Percentiles rank a stretch among this genome's conserved stretches.
phyloP scores from a whole-genome alignment of 2,329 filamentous ascomycete species.

The Fusarium succisae region DNA sequence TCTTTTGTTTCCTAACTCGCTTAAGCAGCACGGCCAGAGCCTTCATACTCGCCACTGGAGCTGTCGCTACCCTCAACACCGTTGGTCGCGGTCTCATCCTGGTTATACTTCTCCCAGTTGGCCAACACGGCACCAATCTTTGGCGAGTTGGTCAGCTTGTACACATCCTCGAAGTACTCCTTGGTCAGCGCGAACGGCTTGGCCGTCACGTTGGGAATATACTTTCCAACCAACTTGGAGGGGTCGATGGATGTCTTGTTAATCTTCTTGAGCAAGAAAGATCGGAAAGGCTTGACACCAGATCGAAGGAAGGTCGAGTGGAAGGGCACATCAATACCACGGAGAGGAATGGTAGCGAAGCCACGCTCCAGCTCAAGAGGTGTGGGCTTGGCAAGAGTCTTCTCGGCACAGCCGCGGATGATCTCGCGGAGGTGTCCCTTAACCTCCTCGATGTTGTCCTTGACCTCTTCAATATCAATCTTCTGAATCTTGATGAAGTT shows the following conservation, averaged over 20 bases:
- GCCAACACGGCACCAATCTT: slow-evolving; percentile 83
- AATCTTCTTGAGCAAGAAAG: slow-evolving; percentile 99
- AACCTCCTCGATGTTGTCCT: slow-evolving; percentile 89
- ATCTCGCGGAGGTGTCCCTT: slow-evolving; percentile 91
- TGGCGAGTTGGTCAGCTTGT: slow-evolving; percentile 86
- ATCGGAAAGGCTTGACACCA: slow-evolving; percentile 98
- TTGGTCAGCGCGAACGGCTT: slow-evolving; percentile 94
- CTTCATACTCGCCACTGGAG: slow-evolving; percentile 53
- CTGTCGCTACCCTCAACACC: slow-evolving; percentile 51
- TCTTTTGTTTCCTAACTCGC: neutral
- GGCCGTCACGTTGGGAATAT: slow-evolving; percentile 98
- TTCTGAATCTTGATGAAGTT: slow-evolving; percentile 98
- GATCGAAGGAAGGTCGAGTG: slow-evolving; percentile 98
- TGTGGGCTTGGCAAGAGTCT: slow-evolving; percentile 87
- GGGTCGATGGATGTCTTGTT: slow-evolving; percentile 99
- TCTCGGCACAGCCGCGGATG: slow-evolving; percentile 86
- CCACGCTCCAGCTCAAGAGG: slow-evolving; percentile 93
- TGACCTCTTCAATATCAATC: slow-evolving; percentile 94
- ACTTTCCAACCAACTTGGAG: slow-evolving; percentile 95
- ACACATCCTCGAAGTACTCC: slow-evolving; percentile 99
- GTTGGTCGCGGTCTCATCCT: slow-evolving; percentile 56
- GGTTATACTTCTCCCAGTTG: slow-evolving; percentile 81
- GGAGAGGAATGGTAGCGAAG: slow-evolving; percentile 95
- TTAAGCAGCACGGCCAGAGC: slow-evolving; percentile 54
- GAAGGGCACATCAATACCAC: slow-evolving; percentile 98